Evolutionary conservation across 345 rosid species (phyloP).

Genomic region (Nephelium lappaceum): DNA sequence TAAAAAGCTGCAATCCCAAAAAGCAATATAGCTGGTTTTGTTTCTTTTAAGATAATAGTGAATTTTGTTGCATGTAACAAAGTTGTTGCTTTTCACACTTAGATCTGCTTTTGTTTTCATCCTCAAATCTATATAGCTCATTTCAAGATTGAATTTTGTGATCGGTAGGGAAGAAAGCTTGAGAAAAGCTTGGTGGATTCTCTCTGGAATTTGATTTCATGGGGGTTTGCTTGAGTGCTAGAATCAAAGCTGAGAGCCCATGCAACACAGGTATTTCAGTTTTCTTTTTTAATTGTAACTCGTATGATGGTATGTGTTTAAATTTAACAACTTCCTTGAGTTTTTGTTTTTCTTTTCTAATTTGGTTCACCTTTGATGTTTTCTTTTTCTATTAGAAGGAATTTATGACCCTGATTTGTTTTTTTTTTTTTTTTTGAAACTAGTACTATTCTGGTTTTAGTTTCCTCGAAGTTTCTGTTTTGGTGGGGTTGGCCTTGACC

Average conservation of each 20-base stretch:
- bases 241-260: slow-evolving; percentile 86
- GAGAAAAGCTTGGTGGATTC: slow-evolving; percentile 27
- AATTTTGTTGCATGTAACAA: slow-evolving; percentile 3
- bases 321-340: not conserved
- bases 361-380: not conserved
- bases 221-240: slow-evolving; percentile 93
- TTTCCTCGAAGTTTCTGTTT: slow-evolving; percentile 11
- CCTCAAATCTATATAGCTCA: slow-evolving; percentile 18
- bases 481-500: not conserved
- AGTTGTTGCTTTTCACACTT: slow-evolving; percentile 18
- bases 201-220: slow-evolving; percentile 33
- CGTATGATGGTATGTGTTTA: not conserved
- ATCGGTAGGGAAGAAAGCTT: slow-evolving; percentile 34
- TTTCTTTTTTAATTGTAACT: slow-evolving; percentile 4
- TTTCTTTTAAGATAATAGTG: not conserved
- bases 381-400: not conserved
- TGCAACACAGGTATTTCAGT: slow-evolving; percentile 56
- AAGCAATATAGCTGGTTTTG: slow-evolving; percentile 13
- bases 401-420: not conserved
- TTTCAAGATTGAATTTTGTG: slow-evolving; percentile 23
- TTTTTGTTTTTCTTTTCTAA: not conserved
- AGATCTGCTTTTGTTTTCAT: slow-evolving; percentile 39
- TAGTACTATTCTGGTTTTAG: not conserved
- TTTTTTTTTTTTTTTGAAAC: no score
- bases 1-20: slow-evolving; percentile 13